Percentiles rank a stretch among this genome's conserved stretches.
These are phyloP conservation scores for Raffaelea ambrosiae DNA, from an alignment of 2,329 filamentous ascomycete species.

Conservation along the genomic window DNA sequence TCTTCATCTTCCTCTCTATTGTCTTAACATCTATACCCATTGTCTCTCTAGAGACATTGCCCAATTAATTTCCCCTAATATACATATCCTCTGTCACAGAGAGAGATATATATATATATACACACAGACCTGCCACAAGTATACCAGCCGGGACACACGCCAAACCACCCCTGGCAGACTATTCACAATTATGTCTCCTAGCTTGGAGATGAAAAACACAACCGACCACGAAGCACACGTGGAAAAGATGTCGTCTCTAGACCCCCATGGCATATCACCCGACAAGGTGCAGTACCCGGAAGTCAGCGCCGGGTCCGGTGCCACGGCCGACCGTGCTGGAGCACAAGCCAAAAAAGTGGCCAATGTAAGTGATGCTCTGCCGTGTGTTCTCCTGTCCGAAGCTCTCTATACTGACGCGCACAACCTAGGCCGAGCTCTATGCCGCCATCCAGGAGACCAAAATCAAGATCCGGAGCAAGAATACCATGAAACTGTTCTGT, in stretches of 20 bases:
- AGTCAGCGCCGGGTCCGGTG: slow-evolving; percentile 2
- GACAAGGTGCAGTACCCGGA: slow-evolving; percentile 5
- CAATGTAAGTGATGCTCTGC: slow-evolving; percentile 3
- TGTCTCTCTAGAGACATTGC: too few species aligned
- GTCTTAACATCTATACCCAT: too few species aligned
- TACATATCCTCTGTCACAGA: too few species aligned
- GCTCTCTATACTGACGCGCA: not conserved
- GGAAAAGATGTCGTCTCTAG: not conserved
- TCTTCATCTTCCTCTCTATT: too few species aligned
- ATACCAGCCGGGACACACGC: too few species aligned
- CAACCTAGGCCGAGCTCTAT: slow-evolving; percentile 34
- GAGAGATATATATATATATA: too few species aligned
- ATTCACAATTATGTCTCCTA: not conserved
- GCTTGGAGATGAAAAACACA: too few species aligned
- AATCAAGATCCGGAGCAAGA: slow-evolving; percentile 32
- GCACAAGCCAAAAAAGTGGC: slow-evolving; percentile 4
- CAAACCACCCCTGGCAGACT: too few species aligned
- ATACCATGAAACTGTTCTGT: slow-evolving; percentile 33
- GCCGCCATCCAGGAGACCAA: slow-evolving; percentile 36
- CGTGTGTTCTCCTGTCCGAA: too few species aligned
- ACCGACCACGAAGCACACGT: not conserved
- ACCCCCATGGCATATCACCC: not conserved
- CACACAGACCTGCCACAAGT: too few species aligned
- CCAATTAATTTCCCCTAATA: too few species aligned
- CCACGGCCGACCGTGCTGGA: slow-evolving; percentile 1